Evolutionary conservation across 805 yeast genomes (phyloP), one percentile per base, ranked within the genome.

Genomic region (Wickerhamiella spandovensis): DNA sequence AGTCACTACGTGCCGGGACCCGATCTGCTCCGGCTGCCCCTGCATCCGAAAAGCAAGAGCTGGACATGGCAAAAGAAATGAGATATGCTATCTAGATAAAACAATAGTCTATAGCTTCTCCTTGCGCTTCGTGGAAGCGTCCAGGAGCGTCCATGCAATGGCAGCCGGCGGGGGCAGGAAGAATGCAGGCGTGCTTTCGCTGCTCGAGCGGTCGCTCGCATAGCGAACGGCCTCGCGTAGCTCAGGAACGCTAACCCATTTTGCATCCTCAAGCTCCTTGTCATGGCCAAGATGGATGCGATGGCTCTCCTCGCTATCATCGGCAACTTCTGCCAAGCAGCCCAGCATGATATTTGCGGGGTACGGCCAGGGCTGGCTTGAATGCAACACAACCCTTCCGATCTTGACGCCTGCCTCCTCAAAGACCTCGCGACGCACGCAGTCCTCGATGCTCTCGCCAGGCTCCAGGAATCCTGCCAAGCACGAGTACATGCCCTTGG

Each of bases 391-490:
- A 25, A 90, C 82, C 3, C 74, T 64, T 13, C 69, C 67, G 25
- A 73, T 79, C 48, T 67, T 72, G 35, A 87, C 83, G 7, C 98
- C 98, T 5, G 97, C 82, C 65, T 90, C 98, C 64, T 90, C 98
- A 87, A 92, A 89, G 28, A 85, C 82, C 64, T 90, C 98, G 55
- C 98, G 72, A 44, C 81, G 70, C 21, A 90, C 84, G 12, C 95
- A 92, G 45, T 78, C 81, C 65, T 90, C 97, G 20, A 90, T 79
- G 1, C 94, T 79, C 68, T 90, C 98, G 25, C 89, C 83, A 1
- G 96, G 95, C 64, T 90, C 98, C 78, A 90, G 80, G 65, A 92
- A 92, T 3, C 97, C 98, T 3, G 97, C 95, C 48, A 94, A 77
- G 61, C 95, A 82, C 17, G 90, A 75, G 66, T 82, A 90, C 80